Evolutionary conservation across 805 yeast species (phyloP).

Genomic region (Cyberlindnera japonica): DNA sequence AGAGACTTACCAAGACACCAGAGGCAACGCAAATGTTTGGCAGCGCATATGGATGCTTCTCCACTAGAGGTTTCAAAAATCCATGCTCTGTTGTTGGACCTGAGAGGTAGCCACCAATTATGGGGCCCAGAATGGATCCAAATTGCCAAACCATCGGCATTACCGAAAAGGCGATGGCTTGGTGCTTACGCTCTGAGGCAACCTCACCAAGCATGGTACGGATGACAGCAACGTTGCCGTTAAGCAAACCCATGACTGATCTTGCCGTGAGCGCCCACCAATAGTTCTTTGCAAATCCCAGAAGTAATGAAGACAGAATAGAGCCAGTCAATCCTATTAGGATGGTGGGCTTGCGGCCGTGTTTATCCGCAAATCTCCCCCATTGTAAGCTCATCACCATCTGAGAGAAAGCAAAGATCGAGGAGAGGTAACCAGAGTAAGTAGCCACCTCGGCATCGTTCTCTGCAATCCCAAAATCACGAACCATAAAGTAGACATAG

Average conservation of each 20-base stretch:
- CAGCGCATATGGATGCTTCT: slow-evolving; percentile 45
- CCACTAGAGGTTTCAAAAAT: slow-evolving; percentile 29
- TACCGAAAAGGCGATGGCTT: slow-evolving; percentile 58
- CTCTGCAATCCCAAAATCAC: slow-evolving; percentile 50
- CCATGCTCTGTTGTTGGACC: slow-evolving; percentile 27
- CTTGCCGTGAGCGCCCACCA: slow-evolving; percentile 52
- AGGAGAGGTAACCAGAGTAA: slow-evolving; percentile 59
- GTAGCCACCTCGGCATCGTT: slow-evolving; percentile 51
- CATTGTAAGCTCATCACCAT: slow-evolving; percentile 55
- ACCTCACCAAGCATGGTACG: slow-evolving; percentile 61
- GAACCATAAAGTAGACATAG: slow-evolving; percentile 59
- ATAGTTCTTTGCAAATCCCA: slow-evolving; percentile 53
- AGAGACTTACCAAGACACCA: slow-evolving; percentile 34
- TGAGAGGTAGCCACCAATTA: slow-evolving; percentile 52
- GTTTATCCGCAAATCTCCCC: slow-evolving; percentile 52
- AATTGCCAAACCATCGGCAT: slow-evolving; percentile 60
- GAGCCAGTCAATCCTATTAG: slow-evolving; percentile 52
- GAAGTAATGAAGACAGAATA: slow-evolving; percentile 40
- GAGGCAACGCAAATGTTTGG: slow-evolving; percentile 47
- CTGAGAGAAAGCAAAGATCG: slow-evolving; percentile 61
- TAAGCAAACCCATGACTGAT: slow-evolving; percentile 50
- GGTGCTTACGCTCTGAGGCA: slow-evolving; percentile 52
- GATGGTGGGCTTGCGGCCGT: slow-evolving; percentile 55
- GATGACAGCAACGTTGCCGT: slow-evolving; percentile 64
- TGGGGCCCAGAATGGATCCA: slow-evolving; percentile 60